Percentiles rank a stretch among this genome's conserved stretches.
Evolutionary conservation across 306 rosid genomes (phyloP).

Genomic region (Prunus davidiana): DNA sequence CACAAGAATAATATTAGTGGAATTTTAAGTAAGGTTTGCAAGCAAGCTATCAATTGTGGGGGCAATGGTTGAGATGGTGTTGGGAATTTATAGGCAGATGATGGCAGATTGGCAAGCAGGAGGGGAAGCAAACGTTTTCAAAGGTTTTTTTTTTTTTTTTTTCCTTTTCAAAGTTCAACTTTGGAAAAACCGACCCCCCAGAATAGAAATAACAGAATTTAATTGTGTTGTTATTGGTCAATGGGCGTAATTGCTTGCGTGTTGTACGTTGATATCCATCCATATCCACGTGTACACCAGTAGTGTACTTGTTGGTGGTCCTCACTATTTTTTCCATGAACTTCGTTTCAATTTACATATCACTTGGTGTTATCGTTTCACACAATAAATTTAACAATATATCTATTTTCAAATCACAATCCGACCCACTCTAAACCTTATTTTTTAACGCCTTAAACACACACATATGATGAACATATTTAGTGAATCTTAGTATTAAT

Average conservation of each 20-base stretch:
- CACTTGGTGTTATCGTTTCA: not conserved
- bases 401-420: too few species aligned
- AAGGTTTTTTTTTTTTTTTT: too few species aligned
- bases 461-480: not conserved
- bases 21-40: not conserved
- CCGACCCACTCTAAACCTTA: too few species aligned
- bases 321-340: not conserved
- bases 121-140: not conserved
- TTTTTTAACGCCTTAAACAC: not conserved
- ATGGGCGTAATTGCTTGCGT: conserved; percentile 39
- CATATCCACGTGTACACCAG: conserved; percentile 26
- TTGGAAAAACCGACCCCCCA: not conserved
- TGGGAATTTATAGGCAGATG: conserved; percentile 15
- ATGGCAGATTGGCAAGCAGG: not conserved
- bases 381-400: too few species aligned
- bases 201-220: not conserved
- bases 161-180: conserved; percentile 21
- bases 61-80: not conserved
- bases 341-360: too few species aligned
- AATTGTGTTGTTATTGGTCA: conserved; percentile 25
- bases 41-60: not conserved
- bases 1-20: not conserved
- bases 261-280: not conserved
- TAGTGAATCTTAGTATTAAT: too few species aligned
- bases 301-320: not conserved